These are phyloP conservation scores for Neofusicoccum sp. DNA, from an alignment of 2,329 filamentous ascomycete genomes.

Conservation along the genomic window DNA sequence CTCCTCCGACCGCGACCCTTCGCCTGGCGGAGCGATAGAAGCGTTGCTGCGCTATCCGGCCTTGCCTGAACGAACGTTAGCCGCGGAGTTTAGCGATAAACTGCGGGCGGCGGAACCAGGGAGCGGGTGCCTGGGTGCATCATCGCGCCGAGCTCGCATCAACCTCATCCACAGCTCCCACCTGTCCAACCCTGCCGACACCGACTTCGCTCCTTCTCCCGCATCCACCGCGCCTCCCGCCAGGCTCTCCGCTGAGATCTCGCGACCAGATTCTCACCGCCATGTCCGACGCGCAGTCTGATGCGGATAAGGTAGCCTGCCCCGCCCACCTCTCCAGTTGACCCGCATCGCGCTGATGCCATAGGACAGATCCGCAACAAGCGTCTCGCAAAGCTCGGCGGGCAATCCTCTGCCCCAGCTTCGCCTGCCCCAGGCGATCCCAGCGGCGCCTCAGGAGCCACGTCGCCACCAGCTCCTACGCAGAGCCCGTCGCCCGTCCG, in stretches of 20 bases:
- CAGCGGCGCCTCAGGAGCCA: conserved; percentile 22
- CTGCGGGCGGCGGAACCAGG: conserved; percentile 11
- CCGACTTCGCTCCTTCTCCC: not conserved
- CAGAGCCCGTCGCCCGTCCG: conserved; percentile 17
- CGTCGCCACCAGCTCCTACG: conserved; percentile 15
- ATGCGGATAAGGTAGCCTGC: conserved; percentile 50
- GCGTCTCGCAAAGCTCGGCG: conserved; percentile 65
- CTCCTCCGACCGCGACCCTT: too few relatives aligned
- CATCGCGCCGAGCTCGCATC: conserved; percentile 11
- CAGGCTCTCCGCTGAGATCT: conserved; percentile 17
- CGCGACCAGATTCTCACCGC: not conserved
- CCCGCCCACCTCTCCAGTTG: conserved; percentile 22
- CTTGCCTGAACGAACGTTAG: conserved; percentile 13
- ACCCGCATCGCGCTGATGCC: conserved; percentile 30
- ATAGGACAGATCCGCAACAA: conserved; percentile 64
- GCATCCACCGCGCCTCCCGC: conserved; percentile 32
- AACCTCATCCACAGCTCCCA: conserved; percentile 3
- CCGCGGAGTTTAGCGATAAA: conserved; percentile 16
- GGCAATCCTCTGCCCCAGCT: conserved; percentile 27
- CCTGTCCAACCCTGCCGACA: not conserved
- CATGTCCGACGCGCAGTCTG: conserved; percentile 42
- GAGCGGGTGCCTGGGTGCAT: conserved; percentile 15
- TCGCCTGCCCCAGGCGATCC: conserved; percentile 24
- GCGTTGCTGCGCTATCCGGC: not conserved
- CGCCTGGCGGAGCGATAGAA: too few relatives aligned